Percentiles rank a stretch among this genome's conserved stretches.
These are phyloP conservation scores for Isochrysis galbana DNA, from an alignment of 78 protist species.

Conservation along the genomic window DNA sequence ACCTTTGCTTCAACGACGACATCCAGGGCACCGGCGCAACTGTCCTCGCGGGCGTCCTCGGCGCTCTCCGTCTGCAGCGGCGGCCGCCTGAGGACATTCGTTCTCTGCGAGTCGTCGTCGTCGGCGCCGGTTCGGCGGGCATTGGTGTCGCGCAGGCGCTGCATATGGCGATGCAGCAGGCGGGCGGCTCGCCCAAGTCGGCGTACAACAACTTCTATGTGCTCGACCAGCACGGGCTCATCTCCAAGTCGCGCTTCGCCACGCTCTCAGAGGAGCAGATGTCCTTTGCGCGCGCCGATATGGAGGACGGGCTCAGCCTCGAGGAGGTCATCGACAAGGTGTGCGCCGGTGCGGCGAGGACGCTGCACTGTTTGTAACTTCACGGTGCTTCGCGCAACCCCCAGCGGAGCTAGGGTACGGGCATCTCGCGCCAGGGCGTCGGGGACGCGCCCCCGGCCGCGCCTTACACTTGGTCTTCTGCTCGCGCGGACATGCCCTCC, in stretches of 20 bases:
- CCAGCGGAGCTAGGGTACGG: no score
- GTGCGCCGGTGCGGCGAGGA: no score
- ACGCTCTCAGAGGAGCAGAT: background rate
- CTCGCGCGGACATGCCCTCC: no score
- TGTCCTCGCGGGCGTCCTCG: slow-evolving; percentile 72
- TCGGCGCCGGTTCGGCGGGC: slow-evolving; percentile 95
- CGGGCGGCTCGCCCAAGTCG: background rate
- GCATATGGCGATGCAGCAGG: background rate
- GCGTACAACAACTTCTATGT: background rate
- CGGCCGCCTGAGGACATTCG: slow-evolving; percentile 12
- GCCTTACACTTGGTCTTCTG: no score
- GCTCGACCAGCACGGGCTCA: background rate
- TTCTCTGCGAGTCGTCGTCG: slow-evolving; percentile 76
- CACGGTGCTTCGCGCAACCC: no score
- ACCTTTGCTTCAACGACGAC: slow-evolving; percentile 95
- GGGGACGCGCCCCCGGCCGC: no score
- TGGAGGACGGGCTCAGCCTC: background rate
- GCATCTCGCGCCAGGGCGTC: no score
- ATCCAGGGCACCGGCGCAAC: slow-evolving; percentile 83
- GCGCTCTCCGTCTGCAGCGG: slow-evolving; percentile 62
- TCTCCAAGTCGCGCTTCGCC: background rate
- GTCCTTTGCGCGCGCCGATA: background rate
- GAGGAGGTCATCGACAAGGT: slow-evolving; percentile 10
- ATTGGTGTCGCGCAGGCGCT: slow-evolving; percentile 36
- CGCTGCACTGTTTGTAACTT: no score